Percentiles rank a stretch among this genome's conserved stretches.
Conservation (phyloP, 176 grass and related monocot species). For the Ananas comosus region DNA sequence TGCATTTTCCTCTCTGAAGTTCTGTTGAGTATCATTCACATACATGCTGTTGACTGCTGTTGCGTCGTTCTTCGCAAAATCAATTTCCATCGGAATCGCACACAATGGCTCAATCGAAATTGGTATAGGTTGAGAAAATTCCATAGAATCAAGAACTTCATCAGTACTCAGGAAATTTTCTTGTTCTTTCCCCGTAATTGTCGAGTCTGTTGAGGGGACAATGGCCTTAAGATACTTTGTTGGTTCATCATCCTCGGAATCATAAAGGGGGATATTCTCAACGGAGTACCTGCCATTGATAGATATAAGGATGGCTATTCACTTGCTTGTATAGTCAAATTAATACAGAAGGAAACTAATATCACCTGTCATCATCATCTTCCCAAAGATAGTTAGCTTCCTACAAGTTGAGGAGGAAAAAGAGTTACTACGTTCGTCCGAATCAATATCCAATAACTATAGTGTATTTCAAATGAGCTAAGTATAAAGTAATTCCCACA, state of each 20-base stretch:
- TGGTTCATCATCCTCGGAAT: constrained; percentile 85
- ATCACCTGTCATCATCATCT: constrained; percentile 93
- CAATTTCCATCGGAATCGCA: constrained; percentile 55
- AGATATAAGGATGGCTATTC: constrained; percentile 11
- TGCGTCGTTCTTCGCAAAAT: constrained; percentile 42
- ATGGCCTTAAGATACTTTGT: constrained; percentile 51
- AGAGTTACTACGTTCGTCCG: neutral
- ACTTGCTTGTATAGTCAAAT: neutral
- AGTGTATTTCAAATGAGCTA: neutral
- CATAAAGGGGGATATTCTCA: constrained; percentile 97
- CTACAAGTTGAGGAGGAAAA: constrained; percentile 23
- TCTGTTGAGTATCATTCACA: constrained; percentile 18
- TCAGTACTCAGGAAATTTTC: constrained; percentile 13
- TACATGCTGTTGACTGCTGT: constrained; percentile 28
- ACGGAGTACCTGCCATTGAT: constrained; percentile 71
- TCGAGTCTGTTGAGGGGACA: constrained; percentile 23
- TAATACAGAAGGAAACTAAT: neutral
- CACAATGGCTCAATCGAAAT: constrained; percentile 46
- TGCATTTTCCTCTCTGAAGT: constrained; percentile 27
- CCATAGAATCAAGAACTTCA: constrained; percentile 19
- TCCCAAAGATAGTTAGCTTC: constrained; percentile 92
- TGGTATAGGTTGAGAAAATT: constrained; percentile 23
- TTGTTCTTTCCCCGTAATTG: constrained; percentile 14
- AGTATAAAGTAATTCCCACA: neutral
- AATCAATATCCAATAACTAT: neutral